Evolutionary conservation across 805 yeast species (phyloP).

Genomic region (Candida lessepsii): DNA sequence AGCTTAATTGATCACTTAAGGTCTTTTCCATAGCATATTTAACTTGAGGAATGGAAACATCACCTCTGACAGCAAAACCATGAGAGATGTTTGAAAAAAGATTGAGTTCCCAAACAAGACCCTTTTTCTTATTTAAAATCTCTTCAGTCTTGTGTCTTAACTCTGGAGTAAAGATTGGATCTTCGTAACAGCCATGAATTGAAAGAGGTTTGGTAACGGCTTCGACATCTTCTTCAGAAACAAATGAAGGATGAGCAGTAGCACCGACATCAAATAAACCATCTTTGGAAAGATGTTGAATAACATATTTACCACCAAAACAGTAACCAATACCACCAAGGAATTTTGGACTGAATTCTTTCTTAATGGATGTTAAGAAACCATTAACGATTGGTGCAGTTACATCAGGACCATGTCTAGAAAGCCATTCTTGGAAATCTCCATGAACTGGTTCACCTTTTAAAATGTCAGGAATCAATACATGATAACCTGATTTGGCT

Average conservation of each 20-base stretch:
- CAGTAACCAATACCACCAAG: slow-evolving; percentile 74
- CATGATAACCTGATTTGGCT: slow-evolving; percentile 61
- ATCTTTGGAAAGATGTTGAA: slow-evolving; percentile 48
- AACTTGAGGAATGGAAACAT: slow-evolving; percentile 49
- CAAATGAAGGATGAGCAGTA: slow-evolving; percentile 81
- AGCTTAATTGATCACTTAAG: slow-evolving; percentile 43
- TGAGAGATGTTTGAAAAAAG: slow-evolving; percentile 65
- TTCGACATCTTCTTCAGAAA: slow-evolving; percentile 61
- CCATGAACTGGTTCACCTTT: slow-evolving; percentile 41
- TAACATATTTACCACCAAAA: slow-evolving; percentile 73
- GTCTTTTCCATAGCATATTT: slow-evolving; percentile 69
- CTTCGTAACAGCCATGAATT: slow-evolving; percentile 75
- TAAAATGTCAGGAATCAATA: slow-evolving; percentile 75
- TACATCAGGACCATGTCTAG: slow-evolving; percentile 48
- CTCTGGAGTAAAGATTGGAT: slow-evolving; percentile 60
- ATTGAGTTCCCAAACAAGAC: slow-evolving; percentile 56
- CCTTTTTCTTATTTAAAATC: slow-evolving; percentile 43
- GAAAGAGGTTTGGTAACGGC: slow-evolving; percentile 56
- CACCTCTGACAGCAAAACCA: slow-evolving; percentile 84
- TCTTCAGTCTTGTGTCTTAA: slow-evolving; percentile 61
- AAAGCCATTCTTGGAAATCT: slow-evolving; percentile 47
- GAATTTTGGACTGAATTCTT: slow-evolving; percentile 30
- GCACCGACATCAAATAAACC: slow-evolving; percentile 51
- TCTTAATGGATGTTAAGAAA: slow-evolving; percentile 45
- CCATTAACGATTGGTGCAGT: slow-evolving; percentile 48